A percentile compares a stretch with the other conserved stretches of the same genome.
phyloP scores from a whole-genome alignment of 805 yeast genomes.

The Candida pseudofarinosa region DNA sequence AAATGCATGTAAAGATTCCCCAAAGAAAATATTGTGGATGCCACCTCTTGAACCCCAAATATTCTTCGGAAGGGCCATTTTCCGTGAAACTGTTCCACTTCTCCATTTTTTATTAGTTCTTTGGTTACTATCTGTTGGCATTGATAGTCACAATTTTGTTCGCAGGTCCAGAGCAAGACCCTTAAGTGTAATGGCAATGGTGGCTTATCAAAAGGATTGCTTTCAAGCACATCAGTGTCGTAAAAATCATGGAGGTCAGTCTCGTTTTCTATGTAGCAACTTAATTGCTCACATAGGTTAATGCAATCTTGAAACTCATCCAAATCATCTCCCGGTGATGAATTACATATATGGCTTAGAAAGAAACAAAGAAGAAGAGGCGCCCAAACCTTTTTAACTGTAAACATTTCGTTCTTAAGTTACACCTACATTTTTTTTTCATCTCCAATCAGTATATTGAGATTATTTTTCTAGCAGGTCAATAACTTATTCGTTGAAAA shows the following conservation, averaged over 20 bases:
- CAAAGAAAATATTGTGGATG: conserved; percentile 74
- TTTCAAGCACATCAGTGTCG: conserved; percentile 16
- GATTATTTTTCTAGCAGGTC: too few species aligned
- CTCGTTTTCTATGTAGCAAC: conserved; percentile 26
- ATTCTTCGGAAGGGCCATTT: conserved; percentile 92
- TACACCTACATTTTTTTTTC: too few species aligned
- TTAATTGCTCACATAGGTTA: conserved; percentile 43
- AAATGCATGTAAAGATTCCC: conserved; percentile 47
- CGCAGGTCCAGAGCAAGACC: conserved; percentile 68
- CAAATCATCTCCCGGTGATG: conserved; percentile 61
- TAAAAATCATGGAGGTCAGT: conserved; percentile 13
- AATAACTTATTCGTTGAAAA: too few species aligned
- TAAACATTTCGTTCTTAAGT: not conserved
- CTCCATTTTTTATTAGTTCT: conserved; percentile 44
- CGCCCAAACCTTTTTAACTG: not conserved
- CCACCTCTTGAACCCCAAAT: conserved; percentile 80
- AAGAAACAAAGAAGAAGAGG: not conserved
- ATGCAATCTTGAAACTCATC: conserved; percentile 54
- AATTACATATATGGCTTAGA: conserved; percentile 10
- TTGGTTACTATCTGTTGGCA: conserved; percentile 78
- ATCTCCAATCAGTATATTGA: too few species aligned
- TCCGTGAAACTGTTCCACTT: conserved; percentile 85
- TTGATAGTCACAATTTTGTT: conserved; percentile 82
- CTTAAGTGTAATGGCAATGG: conserved; percentile 41
- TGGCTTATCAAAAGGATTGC: conserved; percentile 31